phyloP scores from a whole-genome alignment of 108 stramenopile species.

The Tribonema minus region DNA sequence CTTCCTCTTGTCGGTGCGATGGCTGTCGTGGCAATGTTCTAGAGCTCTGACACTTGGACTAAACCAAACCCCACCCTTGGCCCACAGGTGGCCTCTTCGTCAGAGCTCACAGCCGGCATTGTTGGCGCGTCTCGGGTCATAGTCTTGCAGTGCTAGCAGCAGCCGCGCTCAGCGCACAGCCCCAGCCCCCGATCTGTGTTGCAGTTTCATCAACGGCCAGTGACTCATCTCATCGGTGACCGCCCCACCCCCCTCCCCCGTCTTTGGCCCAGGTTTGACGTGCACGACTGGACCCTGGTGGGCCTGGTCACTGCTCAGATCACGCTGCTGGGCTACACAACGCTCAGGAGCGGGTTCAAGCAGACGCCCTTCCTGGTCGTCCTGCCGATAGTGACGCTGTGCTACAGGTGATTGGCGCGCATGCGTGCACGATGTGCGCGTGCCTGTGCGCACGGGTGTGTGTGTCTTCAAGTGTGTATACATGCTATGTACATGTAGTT shows the following conservation, averaged over 20 bases:
- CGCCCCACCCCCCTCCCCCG: background rate
- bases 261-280: background rate
- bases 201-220: background rate
- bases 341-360: slow-evolving; percentile 1
- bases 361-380: background rate
- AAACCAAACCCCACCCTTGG: no score
- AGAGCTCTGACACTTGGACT: no score
- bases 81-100: no score
- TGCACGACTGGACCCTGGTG: slow-evolving; percentile 17
- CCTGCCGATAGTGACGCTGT: slow-evolving; percentile 1
- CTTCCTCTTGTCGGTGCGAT: no score
- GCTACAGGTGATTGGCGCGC: slow-evolving; percentile 2
- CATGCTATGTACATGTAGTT: background rate
- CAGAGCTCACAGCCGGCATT: no score
- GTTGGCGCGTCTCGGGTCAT: no score
- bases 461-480: background rate
- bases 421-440: background rate
- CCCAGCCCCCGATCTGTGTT: no score
- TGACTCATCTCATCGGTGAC: no score
- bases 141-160: no score
- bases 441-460: background rate
- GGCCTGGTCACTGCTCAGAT: slow-evolving; percentile 32
- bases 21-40: no score
- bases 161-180: no score
- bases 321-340: slow-evolving; percentile 34